Evolutionary conservation across 768 basidiomycete genomes (phyloP), one percentile per base, ranked within the genome.

Genomic region (Hydnomerulius pinastri): DNA sequence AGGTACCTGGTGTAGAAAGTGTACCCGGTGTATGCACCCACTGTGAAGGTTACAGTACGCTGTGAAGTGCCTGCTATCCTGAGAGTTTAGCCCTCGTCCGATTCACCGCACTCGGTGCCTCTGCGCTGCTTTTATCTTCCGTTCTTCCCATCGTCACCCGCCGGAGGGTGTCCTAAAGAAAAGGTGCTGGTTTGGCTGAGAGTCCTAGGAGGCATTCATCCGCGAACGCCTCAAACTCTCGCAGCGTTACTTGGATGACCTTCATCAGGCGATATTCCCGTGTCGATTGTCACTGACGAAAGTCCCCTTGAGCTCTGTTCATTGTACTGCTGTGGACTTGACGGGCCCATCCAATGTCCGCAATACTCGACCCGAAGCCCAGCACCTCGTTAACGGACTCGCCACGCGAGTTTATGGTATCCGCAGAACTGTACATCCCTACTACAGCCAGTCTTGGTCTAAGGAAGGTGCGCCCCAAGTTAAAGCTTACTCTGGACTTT

Each of bases 371-470:
- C 23, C 24, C 25, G 50, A 54, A 39, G 37, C 36, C 11, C 7
- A 18, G 32, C 11, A 23, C 18, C 13, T 39, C 27, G 20, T 20
- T 38, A 45, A 50, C 57, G 38, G 61, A 62, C 20, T 35, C 46
- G 28, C 60, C 58, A 37, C 69, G 61, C 53, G 86, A 89, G 63
- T 86, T 82, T 60, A 74, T 82, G 50, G 77, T 83, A 47, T 77
- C 78, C 43, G 80, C 77, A 8, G 82, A 88, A 57, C 69, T 90
- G 21, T 86, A 82, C 55, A 70, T 88, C 17, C 81, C 83, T 12
- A 72, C 74, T 28, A 68, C 76, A 30, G 77, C 80, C 4, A 74
- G 74, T 33, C 64, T 74, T 29, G 71, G 74, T 21, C 63, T 83
- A 35, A 80, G 81, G 48, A 88, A 85, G 78, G 87, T 84, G 49